phyloP scores from a whole-genome alignment of 2,329 filamentous ascomycete genomes.

The Madurella fahalii region DNA sequence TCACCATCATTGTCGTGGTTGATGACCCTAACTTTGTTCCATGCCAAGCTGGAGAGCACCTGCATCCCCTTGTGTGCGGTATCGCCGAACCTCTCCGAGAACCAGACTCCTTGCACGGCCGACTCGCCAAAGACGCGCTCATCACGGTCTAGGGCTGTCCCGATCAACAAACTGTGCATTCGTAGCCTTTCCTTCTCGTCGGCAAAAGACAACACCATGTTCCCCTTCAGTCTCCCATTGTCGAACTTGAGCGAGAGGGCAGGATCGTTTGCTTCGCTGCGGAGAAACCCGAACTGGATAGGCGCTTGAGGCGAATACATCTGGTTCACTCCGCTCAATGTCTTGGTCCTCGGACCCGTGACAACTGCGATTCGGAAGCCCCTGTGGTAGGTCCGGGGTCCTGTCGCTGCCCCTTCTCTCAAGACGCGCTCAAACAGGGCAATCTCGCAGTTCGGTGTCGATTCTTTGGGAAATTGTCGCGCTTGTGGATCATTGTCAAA shows the following conservation, averaged over 20 bases:
- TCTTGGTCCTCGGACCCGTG: constrained; percentile 72
- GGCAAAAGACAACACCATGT: constrained; percentile 73
- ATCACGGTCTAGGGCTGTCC: constrained; percentile 61
- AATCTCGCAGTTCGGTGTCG: constrained; percentile 66
- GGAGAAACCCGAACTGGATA: constrained; percentile 73
- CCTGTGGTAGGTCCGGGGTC: constrained; percentile 67
- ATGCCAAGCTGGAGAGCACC: constrained; percentile 51
- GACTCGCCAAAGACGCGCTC: constrained; percentile 71
- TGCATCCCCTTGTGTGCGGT: constrained; percentile 42
- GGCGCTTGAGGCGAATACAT: constrained; percentile 61
- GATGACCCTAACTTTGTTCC: constrained; percentile 67
- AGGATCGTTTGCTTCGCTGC: constrained; percentile 65
- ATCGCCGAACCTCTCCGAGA: constrained; percentile 52
- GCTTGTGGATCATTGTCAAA: constrained; percentile 69
- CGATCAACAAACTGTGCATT: constrained; percentile 70
- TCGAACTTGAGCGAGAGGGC: constrained; percentile 68
- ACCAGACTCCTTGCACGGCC: constrained; percentile 59
- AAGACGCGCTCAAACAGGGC: constrained; percentile 69
- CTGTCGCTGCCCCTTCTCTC: constrained; percentile 67
- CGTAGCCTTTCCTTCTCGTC: constrained; percentile 66
- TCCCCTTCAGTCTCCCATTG: constrained; percentile 61
- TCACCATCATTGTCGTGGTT: constrained; percentile 65
- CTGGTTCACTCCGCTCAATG: constrained; percentile 72
- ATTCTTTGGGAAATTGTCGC: constrained; percentile 70
- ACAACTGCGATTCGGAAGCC: constrained; percentile 76